Conservation (phyloP, 2,329 filamentous ascomycete species). For the Alternaria novae-zelandiae region DNA sequence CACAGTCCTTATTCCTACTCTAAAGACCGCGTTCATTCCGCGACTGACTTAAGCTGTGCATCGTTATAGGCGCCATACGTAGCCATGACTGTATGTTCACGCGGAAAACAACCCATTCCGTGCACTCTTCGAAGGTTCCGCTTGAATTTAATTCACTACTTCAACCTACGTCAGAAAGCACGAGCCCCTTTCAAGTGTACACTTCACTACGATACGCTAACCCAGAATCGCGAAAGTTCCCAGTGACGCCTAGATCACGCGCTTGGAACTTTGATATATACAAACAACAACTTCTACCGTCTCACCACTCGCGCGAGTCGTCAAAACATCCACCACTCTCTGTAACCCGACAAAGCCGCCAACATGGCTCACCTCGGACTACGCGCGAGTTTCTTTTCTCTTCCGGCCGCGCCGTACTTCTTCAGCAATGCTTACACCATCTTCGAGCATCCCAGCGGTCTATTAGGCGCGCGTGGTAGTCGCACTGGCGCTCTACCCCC, state of each 20-base stretch:
- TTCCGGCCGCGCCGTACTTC: neutral
- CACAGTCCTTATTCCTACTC: neutral
- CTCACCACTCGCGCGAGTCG: neutral
- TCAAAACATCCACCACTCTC: neutral
- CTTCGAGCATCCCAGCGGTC: neutral
- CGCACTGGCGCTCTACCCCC: neutral
- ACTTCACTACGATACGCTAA: neutral
- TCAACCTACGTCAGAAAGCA: neutral
- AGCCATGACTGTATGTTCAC: neutral
- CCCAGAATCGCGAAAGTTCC: neutral
- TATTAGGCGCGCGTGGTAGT: neutral
- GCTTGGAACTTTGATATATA: neutral
- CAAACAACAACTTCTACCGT: neutral
- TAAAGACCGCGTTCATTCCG: neutral
- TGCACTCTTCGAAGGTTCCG: neutral
- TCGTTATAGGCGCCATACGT: neutral
- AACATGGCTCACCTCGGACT: neutral
- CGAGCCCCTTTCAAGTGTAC: neutral
- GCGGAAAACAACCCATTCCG: neutral
- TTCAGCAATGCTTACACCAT: neutral
- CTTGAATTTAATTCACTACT: neutral
- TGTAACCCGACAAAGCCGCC: neutral
- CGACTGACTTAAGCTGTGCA: neutral
- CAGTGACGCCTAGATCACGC: neutral
- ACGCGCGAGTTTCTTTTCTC: neutral